These are phyloP conservation scores for Suhomyces emberorum DNA, from an alignment of 805 yeast species.

Conservation along the genomic window DNA sequence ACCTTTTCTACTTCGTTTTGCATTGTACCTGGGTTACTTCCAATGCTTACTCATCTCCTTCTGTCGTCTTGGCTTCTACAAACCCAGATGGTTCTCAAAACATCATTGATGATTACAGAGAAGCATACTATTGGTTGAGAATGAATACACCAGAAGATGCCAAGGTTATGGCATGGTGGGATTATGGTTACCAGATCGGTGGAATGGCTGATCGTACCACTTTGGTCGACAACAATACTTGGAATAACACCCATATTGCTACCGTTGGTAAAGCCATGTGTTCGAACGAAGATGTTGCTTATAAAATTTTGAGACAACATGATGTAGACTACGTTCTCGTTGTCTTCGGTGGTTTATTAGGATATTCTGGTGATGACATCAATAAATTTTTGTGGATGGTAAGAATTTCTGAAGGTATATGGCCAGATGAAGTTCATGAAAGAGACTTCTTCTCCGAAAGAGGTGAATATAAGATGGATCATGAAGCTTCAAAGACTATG, in stretches of 20 bases:
- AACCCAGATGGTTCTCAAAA: slow-evolving; percentile 81
- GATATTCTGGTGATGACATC: slow-evolving; percentile 93
- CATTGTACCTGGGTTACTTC: slow-evolving; percentile 98
- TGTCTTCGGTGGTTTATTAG: slow-evolving; percentile 90
- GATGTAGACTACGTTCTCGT: slow-evolving; percentile 94
- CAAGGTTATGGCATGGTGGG: slow-evolving; percentile 99
- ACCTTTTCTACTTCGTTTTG: slow-evolving; percentile 75
- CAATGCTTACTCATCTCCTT: slow-evolving; percentile 94
- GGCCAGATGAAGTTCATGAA: slow-evolving; percentile 98
- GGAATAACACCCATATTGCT: slow-evolving; percentile 99
- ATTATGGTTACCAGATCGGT: slow-evolving; percentile 98
- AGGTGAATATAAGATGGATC: slow-evolving; percentile 89
- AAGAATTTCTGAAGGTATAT: slow-evolving; percentile 95
- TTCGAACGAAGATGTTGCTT: slow-evolving; percentile 81
- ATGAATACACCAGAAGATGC: slow-evolving; percentile 98
- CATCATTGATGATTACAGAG: slow-evolving; percentile 94
- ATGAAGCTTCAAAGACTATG: slow-evolving; percentile 80
- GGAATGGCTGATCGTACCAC: slow-evolving; percentile 99
- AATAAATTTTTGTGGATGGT: slow-evolving; percentile 99
- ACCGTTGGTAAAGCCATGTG: slow-evolving; percentile 99
- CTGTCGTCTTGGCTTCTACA: slow-evolving; percentile 86
- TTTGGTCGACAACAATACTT: slow-evolving; percentile 95
- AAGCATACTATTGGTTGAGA: slow-evolving; percentile 97
- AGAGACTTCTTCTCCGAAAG: slow-evolving; percentile 74
- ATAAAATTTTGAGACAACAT: slow-evolving; percentile 80